Conservation (phyloP, 1,284 basidiomycete genomes). For the Afroboletus lepidellus region DNA sequence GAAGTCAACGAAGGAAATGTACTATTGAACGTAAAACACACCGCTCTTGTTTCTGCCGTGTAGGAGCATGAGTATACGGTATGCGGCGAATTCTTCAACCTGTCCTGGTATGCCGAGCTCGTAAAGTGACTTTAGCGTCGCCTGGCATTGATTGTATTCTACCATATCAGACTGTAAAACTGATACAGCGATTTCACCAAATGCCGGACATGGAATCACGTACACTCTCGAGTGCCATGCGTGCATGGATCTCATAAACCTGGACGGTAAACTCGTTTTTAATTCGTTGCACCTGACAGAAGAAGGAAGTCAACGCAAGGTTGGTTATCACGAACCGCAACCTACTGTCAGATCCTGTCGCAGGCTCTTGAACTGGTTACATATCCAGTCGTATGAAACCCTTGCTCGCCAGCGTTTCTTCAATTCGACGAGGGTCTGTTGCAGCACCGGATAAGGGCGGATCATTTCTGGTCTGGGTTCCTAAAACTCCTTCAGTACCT, state of each 20-base stretch:
- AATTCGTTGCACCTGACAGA: conserved; percentile 90
- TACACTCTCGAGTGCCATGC: conserved; percentile 94
- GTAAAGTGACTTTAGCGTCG: conserved; percentile 87
- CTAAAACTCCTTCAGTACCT: conserved; percentile 40
- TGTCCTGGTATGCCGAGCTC: conserved; percentile 90
- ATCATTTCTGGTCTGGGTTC: conserved; percentile 96
- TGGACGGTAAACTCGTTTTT: conserved; percentile 98
- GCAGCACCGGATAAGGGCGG: conserved; percentile 82
- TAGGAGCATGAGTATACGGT: conserved; percentile 93
- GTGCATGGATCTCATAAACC: conserved; percentile 98
- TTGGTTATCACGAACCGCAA: conserved; percentile 21
- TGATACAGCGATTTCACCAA: conserved; percentile 14
- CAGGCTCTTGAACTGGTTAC: conserved; percentile 97
- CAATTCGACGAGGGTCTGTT: conserved; percentile 84
- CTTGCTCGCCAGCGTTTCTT: conserved; percentile 89
- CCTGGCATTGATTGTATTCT: conserved; percentile 98
- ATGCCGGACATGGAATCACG: conserved; percentile 29
- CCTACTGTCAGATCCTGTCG: conserved; percentile 96
- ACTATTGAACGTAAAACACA: conserved; percentile 43
- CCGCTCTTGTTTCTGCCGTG: conserved; percentile 94
- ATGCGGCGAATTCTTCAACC: conserved; percentile 94
- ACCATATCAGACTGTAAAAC: conserved; percentile 84
- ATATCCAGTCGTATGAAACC: conserved; percentile 88
- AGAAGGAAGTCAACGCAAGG: conserved; percentile 22
- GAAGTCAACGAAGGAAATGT: conserved; percentile 12